Evolutionary conservation across 1,139 yeast genomes (phyloP).

Genomic region (Zygotorulaspora mrakii): DNA sequence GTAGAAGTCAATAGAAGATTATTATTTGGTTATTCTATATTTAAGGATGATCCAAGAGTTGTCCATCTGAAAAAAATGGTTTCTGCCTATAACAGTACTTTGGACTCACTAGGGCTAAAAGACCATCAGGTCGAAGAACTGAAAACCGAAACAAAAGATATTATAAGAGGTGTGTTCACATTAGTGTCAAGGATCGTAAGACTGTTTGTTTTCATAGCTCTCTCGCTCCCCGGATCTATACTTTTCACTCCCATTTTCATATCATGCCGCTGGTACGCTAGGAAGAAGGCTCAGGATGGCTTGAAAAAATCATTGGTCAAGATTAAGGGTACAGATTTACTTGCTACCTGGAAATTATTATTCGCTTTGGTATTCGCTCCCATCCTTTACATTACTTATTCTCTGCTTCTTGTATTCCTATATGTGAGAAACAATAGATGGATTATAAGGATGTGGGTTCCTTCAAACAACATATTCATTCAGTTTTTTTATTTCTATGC

Average conservation of each 20-base stretch:
- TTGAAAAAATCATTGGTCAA: slow-evolving; percentile 65
- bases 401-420: slow-evolving; percentile 51
- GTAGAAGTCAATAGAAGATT: slow-evolving; percentile 71
- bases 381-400: slow-evolving; percentile 58
- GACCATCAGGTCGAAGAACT: slow-evolving; percentile 66
- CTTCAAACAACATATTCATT: slow-evolving; percentile 37
- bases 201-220: slow-evolving; percentile 34
- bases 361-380: slow-evolving; percentile 70
- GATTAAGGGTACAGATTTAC: slow-evolving; percentile 66
- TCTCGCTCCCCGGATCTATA: slow-evolving; percentile 65
- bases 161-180: slow-evolving; percentile 35
- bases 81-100: slow-evolving; percentile 49
- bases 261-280: slow-evolving; percentile 52
- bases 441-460: slow-evolving; percentile 43
- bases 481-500: slow-evolving; percentile 40
- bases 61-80: slow-evolving; percentile 51
- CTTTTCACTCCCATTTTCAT: slow-evolving; percentile 67
- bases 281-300: slow-evolving; percentile 56
- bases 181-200: slow-evolving; percentile 36
- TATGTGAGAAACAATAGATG: slow-evolving; percentile 32
- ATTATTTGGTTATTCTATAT: slow-evolving; percentile 60
- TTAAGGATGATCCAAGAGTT: slow-evolving; percentile 54
- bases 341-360: slow-evolving; percentile 74
- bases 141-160: slow-evolving; percentile 39
- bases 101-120: slow-evolving; percentile 55